Percentiles rank a stretch among this genome's conserved stretches.
Conservation (phyloP, 2,329 filamentous ascomycete species). For the Xylariales sp. region DNA sequence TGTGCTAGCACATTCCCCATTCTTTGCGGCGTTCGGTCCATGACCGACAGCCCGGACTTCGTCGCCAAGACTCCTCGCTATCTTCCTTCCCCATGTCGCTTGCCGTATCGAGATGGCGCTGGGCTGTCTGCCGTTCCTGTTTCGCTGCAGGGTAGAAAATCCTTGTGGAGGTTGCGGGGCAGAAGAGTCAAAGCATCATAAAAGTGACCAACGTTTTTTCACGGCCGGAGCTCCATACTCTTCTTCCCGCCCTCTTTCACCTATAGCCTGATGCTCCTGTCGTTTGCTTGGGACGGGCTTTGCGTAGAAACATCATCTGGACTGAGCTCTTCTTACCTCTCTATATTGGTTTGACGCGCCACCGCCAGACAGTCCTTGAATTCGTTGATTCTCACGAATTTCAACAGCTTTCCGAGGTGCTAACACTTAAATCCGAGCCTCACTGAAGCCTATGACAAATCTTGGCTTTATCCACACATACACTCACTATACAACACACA, state of each 20-base stretch:
- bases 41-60: background rate
- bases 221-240: constrained; percentile 6
- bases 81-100: constrained; percentile 6
- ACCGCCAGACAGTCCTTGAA: background rate
- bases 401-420: background rate
- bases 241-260: background rate
- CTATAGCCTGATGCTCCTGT: no score
- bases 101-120: constrained; percentile 9
- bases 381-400: background rate
- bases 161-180: constrained; percentile 17
- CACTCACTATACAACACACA: no score
- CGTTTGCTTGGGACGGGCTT: no score
- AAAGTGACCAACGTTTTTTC: constrained; percentile 14
- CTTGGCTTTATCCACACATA: no score
- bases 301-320: no score
- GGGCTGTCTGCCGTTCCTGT: background rate
- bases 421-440: background rate
- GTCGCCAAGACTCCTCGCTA: background rate
- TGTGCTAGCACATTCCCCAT: background rate
- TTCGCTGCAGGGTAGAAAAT: background rate
- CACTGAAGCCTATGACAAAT: no score
- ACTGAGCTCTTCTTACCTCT: background rate
- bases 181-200: constrained; percentile 21
- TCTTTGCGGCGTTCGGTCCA: background rate
- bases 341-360: no score